phyloP scores from a whole-genome alignment of 1,139 yeast species.

The Sugiyamaella sp. region DNA sequence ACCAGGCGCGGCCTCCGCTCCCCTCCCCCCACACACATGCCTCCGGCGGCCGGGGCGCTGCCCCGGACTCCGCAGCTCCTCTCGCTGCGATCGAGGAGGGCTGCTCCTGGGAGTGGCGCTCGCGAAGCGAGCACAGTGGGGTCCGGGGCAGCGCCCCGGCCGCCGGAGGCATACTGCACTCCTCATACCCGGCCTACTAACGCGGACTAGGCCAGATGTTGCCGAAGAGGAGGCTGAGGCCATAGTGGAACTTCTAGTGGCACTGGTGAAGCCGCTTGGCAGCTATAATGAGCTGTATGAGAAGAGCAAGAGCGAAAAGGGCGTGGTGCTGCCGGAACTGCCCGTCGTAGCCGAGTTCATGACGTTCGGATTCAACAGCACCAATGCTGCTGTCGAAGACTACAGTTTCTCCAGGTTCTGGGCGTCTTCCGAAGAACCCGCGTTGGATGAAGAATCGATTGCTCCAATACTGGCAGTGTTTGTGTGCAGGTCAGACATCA shows the following conservation, averaged over 20 bases:
- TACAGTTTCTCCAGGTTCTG: conserved; percentile 16
- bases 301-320: conserved; percentile 4
- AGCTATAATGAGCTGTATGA: conserved; percentile 13
- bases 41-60: neutral
- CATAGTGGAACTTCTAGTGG: conserved; percentile 21
- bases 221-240: conserved; percentile 20
- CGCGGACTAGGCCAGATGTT: conserved; percentile 22
- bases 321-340: conserved; percentile 13
- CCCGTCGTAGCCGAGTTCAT: conserved; percentile 21
- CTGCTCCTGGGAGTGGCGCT: neutral
- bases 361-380: conserved; percentile 30
- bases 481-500: conserved; percentile 33
- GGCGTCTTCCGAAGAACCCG: conserved; percentile 3
- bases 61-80: conserved; percentile 1
- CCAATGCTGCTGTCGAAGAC: conserved; percentile 29
- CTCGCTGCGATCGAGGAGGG: neutral
- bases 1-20: conserved; percentile 4
- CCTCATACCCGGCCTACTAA: neutral
- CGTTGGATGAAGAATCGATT: neutral
- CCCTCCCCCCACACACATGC: neutral
- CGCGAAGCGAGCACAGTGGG: neutral
- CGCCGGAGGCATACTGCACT: conserved; percentile 6
- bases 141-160: conserved; percentile 9
- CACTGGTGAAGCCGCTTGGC: conserved; percentile 24
- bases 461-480: conserved; percentile 24